Base-by-base conservation (phyloP, 345 rosid species). In the Corymbia maculata region DNA sequence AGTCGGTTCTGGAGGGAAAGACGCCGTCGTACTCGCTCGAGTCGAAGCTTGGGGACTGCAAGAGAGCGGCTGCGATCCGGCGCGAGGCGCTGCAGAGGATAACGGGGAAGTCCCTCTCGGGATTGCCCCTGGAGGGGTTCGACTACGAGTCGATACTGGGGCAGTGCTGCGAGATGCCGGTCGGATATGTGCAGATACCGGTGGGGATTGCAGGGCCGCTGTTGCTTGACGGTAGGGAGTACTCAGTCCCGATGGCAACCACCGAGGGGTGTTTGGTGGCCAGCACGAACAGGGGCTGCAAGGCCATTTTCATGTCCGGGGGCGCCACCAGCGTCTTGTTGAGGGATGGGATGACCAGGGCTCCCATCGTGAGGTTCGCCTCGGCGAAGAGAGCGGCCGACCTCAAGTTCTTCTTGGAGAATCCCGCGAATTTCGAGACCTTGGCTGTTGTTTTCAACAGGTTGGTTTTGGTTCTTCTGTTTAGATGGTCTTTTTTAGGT, bases 241-340 rank as follows among this genome's bases (percentile, higher is more conserved):
- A 85, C 88, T 89, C 93, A 12, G 92, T 95, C 88, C 97, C 97
- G 24, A 94, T 95, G 97, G 97, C 97, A 16, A 95, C 97, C 7
- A 95, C 97, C 4, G 97, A 95, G 90, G 97, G 97, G 14, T 93
- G 95, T 85, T 90, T 95, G 95, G 95, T 95, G 86, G 97, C 97
- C 11, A 95, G 97, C 88, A 88, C 96, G 4, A 95, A 95, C 86
- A 91, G 97, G 89, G 97, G 97, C 44, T 95, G 96, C 66, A 95
- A 95, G 89, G 97, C 97, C n/a, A 95, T 95, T 59, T 88, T 91
- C 57, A 61, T 90, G 87, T 95, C 94, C 6, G 96, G 95, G 47
- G 96, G 97, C 19, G 97, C 96, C 8, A 86, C 86, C 45, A 91
- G 95, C 66, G 91, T 94, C 21, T 4, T 94, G 85, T 64, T 94